phyloP scores from a whole-genome alignment of 306 rosid species.

The Malus sieversii region DNA sequence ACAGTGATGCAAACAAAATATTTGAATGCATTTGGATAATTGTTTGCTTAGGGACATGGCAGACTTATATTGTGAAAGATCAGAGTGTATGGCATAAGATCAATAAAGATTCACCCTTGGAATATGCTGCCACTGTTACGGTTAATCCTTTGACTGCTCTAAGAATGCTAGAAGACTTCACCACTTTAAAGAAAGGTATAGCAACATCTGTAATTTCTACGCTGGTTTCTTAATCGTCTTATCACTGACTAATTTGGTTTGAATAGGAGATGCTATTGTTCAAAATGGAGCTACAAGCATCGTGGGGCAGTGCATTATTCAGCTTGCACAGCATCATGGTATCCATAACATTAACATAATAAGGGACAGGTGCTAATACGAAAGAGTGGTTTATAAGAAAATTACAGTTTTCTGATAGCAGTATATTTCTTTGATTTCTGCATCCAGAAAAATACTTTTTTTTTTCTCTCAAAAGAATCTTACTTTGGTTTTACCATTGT shows the following conservation, averaged over 20 bases:
- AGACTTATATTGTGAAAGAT: slow-evolving; percentile 73
- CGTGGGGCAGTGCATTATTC: slow-evolving; percentile 93
- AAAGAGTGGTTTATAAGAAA: neutral
- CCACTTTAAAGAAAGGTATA: slow-evolving; percentile 59
- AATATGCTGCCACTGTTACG: slow-evolving; percentile 81
- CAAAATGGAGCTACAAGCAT: slow-evolving; percentile 98
- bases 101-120: slow-evolving; percentile 59
- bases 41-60: slow-evolving; percentile 72
- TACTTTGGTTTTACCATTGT: neutral
- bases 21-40: neutral
- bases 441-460: neutral
- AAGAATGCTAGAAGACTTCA: slow-evolving; percentile 75
- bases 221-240: neutral
- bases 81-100: slow-evolving; percentile 72
- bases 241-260: slow-evolving; percentile 10
- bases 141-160: slow-evolving; percentile 89
- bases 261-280: slow-evolving; percentile 74
- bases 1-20: neutral
- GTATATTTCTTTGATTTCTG: neutral
- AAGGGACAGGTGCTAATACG: slow-evolving; percentile 66
- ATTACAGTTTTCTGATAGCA: neutral
- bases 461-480: neutral
- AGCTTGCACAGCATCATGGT: slow-evolving; percentile 67
- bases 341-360: slow-evolving; percentile 64
- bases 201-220: neutral